Evolutionary conservation across 1,284 basidiomycete species (phyloP).

Genomic region (Leccinum proliferum): DNA sequence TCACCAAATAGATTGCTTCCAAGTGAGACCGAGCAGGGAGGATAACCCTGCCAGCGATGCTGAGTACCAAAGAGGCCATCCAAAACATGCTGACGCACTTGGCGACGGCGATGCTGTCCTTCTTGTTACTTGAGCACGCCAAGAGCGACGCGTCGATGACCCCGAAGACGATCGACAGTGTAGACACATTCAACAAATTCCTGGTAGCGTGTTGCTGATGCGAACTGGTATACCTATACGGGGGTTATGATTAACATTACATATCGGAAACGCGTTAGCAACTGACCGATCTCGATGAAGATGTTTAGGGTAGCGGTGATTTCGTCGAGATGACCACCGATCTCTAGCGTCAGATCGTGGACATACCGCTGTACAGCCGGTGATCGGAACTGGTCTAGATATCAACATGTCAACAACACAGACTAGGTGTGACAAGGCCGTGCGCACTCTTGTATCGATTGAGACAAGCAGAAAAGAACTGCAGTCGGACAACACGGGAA

Average conservation of each 20-base stretch:
- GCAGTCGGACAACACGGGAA: not conserved
- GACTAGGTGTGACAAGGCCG: constrained; percentile 13
- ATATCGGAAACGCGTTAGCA: not conserved
- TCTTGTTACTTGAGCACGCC: constrained; percentile 37
- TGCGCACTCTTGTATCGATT: constrained; percentile 21
- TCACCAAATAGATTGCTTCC: constrained; percentile 59
- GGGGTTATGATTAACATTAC: constrained; percentile 3
- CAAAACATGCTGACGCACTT: constrained; percentile 51
- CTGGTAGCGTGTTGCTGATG: constrained; percentile 34
- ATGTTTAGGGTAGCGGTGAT: constrained; percentile 43
- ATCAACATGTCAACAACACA: not conserved
- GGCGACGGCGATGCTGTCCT: constrained; percentile 14
- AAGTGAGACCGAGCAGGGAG: constrained; percentile 48
- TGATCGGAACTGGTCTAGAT: constrained; percentile 39
- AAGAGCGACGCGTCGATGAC: constrained; percentile 50
- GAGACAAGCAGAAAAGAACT: constrained; percentile 30
- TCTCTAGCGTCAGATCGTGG: constrained; percentile 47
- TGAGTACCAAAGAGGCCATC: constrained; percentile 57
- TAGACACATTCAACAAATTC: constrained; percentile 49
- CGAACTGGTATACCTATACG: constrained; percentile 40
- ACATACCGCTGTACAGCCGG: constrained; percentile 49
- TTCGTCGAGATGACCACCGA: constrained; percentile 48
- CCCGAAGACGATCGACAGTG: constrained; percentile 55
- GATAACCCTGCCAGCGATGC: constrained; percentile 45
- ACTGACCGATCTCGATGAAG: constrained; percentile 49